phyloP scores from a whole-genome alignment of 2,329 filamentous ascomycete genomes.

The Verticillium longisporum region DNA sequence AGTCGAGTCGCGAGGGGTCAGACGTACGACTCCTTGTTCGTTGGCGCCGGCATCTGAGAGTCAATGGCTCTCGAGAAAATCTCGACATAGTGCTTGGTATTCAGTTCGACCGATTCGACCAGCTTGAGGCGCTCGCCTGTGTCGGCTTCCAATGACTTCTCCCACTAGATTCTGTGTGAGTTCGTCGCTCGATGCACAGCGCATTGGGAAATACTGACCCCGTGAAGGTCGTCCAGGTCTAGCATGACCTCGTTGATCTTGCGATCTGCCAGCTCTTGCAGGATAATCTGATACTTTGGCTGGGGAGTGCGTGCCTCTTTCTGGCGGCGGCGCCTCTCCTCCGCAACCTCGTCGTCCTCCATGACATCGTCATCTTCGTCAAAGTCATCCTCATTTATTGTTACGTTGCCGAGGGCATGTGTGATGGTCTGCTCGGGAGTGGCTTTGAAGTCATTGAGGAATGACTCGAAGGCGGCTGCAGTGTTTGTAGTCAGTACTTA shows the following conservation, averaged over 20 bases:
- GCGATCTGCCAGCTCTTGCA: conserved; percentile 84
- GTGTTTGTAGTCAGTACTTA: neutral
- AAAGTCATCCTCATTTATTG: conserved; percentile 78
- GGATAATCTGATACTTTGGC: conserved; percentile 79
- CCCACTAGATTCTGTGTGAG: conserved; percentile 50
- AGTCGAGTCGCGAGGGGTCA: neutral
- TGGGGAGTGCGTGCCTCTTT: conserved; percentile 51
- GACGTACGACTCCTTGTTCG: conserved; percentile 66
- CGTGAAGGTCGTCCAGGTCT: conserved; percentile 80
- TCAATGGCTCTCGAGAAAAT: conserved; percentile 85
- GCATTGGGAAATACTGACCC: conserved; percentile 49
- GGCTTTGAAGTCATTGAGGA: conserved; percentile 83
- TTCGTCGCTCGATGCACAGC: conserved; percentile 56
- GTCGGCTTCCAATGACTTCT: conserved; percentile 61
- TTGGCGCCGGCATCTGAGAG: conserved; percentile 73
- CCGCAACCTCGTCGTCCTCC: conserved; percentile 58
- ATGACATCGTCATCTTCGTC: conserved; percentile 93
- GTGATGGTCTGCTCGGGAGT: conserved; percentile 64
- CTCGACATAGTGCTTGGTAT: conserved; percentile 94
- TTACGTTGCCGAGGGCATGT: conserved; percentile 76
- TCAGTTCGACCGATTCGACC: conserved; percentile 78
- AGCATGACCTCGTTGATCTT: conserved; percentile 70
- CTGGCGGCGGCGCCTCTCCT: conserved; percentile 30
- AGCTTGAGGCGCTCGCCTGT: conserved; percentile 44
- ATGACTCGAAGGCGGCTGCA: conserved; percentile 76